Conservation (phyloP, 2,329 filamentous ascomycete genomes). For the Cladobotryum protrusum region DNA sequence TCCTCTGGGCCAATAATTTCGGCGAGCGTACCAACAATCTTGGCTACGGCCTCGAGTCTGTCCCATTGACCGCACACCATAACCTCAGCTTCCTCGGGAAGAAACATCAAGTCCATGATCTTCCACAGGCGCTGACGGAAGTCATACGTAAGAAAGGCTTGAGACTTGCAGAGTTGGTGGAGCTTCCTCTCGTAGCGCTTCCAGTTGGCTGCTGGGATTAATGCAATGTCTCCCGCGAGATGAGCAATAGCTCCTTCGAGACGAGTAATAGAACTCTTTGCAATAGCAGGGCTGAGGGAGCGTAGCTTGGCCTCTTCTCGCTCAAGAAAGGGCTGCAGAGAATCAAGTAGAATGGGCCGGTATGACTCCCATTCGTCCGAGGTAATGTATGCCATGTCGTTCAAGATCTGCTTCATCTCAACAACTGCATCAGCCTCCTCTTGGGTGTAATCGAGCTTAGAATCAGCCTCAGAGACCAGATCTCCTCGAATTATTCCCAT, state of each 20-base stretch:
- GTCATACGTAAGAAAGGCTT: constrained; percentile 7
- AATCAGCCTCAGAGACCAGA: background rate
- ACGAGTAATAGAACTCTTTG: constrained; percentile 4
- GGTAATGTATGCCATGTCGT: background rate
- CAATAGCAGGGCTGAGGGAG: background rate
- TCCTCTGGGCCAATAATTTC: constrained; percentile 18
- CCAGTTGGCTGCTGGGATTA: constrained; percentile 19
- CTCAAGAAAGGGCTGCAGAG: background rate
- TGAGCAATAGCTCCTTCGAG: constrained; percentile 3
- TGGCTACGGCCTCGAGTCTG: constrained; percentile 20
- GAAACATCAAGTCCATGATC: constrained; percentile 21
- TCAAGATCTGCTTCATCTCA: background rate
- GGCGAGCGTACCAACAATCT: constrained; percentile 21
- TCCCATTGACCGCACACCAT: constrained; percentile 19
- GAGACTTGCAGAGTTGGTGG: constrained; percentile 12
- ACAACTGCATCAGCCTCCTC: background rate
- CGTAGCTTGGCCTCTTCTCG: background rate
- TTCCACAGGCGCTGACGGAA: constrained; percentile 18
- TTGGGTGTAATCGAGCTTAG: background rate
- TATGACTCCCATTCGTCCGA: background rate
- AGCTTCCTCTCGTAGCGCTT: constrained; percentile 19
- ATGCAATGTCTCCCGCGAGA: constrained; percentile 7
- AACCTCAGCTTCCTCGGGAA: constrained; percentile 23
- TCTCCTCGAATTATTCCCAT: background rate
- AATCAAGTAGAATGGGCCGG: background rate